A percentile compares a stretch with the other conserved stretches of the same genome.
Evolutionary conservation across 495 filamentous ascomycete genomes (phyloP).

Genomic region (Aspergillus egyptiacus): DNA sequence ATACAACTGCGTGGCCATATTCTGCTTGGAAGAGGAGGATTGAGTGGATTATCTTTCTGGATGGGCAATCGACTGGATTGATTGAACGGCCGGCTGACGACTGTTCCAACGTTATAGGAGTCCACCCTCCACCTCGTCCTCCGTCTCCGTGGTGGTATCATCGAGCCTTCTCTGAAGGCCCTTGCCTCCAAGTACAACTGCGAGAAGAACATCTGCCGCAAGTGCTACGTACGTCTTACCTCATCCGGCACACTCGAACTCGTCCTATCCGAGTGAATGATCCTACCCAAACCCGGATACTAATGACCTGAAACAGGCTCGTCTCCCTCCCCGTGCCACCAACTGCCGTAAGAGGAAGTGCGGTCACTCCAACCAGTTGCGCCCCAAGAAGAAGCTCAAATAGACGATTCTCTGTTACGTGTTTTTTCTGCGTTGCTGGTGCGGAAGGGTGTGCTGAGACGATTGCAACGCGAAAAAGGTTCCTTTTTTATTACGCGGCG

Average conservation of each 20-base stretch:
- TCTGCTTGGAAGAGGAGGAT: slow-evolving; percentile 1
- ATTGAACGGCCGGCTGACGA: slow-evolving; percentile 22
- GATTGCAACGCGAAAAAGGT: slow-evolving; percentile 38
- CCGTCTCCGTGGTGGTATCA: slow-evolving; percentile 98
- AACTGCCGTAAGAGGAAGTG: slow-evolving; percentile 99
- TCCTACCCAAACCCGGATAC: neutral
- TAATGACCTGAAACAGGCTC: slow-evolving; percentile 52
- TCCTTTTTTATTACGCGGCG: slow-evolving; percentile 33
- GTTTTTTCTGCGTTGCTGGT: slow-evolving; percentile 39
- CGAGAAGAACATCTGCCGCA: slow-evolving; percentile 99
- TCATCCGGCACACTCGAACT: neutral
- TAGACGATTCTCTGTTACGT: slow-evolving; percentile 53
- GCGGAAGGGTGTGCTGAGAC: slow-evolving; percentile 31
- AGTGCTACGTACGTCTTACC: slow-evolving; percentile 82
- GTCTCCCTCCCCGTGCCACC: slow-evolving; percentile 95
- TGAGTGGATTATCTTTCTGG: neutral
- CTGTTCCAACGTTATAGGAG: slow-evolving; percentile 55
- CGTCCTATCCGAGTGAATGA: neutral
- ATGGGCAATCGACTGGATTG: neutral
- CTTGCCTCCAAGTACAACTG: slow-evolving; percentile 99
- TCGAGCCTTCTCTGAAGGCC: slow-evolving; percentile 97
- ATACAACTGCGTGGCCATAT: neutral
- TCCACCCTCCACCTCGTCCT: slow-evolving; percentile 98
- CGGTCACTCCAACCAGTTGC: slow-evolving; percentile 98
- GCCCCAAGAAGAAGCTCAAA: slow-evolving; percentile 99